Base-by-base conservation (phyloP, 1,284 basidiomycete species). In the Trametes hirsuta region DNA sequence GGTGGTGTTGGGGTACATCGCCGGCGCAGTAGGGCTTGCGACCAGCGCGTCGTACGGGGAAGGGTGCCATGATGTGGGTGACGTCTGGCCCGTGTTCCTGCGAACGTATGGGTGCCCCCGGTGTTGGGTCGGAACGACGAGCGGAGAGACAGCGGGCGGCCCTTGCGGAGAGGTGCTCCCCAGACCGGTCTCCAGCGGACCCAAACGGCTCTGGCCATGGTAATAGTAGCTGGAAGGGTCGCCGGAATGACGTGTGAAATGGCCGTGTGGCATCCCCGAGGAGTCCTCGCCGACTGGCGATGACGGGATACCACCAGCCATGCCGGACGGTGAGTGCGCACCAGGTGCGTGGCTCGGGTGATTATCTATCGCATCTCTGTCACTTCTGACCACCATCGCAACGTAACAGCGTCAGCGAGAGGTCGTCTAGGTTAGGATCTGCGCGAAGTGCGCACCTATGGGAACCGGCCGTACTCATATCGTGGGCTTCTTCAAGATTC, bases 401-500 rank as follows among this genome's bases (percentile, higher is more conserved):
- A 62, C 50, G 61, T 58, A 62, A 55, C 46, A 53, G 53, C 48
- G 65, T 67, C 56, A 66, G 63, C 53, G 48, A 25, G 37, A 47
- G 58, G 60, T 53, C 63, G 58, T 65, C 63, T 58, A 59, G 58
- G 49, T 54, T 55, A 44, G 36, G 47, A 61, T 56, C 52, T 58
- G 54, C 47, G 55, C 51, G 30, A 49, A 62, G 34, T 35, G 76
- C 84, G 71, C 73, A 89, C 87, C 85, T 81, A 35, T 85, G 76
- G 64, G 82, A 59, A 59, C 34, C 47, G 6, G 47, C 76, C 22
- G 79, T 76, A 61, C 81, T 81, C 47, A 85, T 84, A 62, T 90
- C 87, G 3, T 82, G 81, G 15, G 82, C 86, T 48, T 81, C 78
- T 66, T 88, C 86, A 44, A 88, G 79, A 67, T 88, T 86, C 4